phyloP scores from a whole-genome alignment of 2,329 filamentous ascomycete species.

The Aspergillus pseudoviridinutans region DNA sequence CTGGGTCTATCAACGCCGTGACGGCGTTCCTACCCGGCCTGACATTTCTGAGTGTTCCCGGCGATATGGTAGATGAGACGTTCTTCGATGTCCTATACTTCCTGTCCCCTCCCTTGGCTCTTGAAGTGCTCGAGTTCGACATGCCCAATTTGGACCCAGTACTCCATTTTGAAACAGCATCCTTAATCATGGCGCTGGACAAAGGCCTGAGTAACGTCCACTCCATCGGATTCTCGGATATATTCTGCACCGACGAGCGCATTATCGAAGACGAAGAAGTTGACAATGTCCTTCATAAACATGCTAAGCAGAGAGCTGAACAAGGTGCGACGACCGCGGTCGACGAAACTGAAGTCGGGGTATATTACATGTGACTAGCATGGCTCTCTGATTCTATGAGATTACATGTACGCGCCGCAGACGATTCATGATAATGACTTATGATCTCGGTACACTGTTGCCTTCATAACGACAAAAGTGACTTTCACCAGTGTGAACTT shows the following conservation, averaged over 20 bases:
- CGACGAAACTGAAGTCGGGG: slow-evolving; percentile 9
- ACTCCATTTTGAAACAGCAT: slow-evolving; percentile 18
- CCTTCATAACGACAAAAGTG: neutral
- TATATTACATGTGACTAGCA: slow-evolving; percentile 15
- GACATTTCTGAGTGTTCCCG: slow-evolving; percentile 28
- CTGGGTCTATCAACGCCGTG: slow-evolving; percentile 23
- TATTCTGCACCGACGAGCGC: slow-evolving; percentile 17
- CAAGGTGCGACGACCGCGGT: neutral
- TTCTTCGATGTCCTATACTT: slow-evolving; percentile 25
- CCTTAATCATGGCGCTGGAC: slow-evolving; percentile 19
- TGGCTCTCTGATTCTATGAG: neutral
- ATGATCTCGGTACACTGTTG: neutral
- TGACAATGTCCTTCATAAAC: slow-evolving; percentile 22
- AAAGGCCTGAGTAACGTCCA: slow-evolving; percentile 22
- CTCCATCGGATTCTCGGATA: slow-evolving; percentile 24
- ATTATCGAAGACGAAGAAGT: slow-evolving; percentile 23
- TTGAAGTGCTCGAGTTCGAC: slow-evolving; percentile 28
- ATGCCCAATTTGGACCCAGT: slow-evolving; percentile 14
- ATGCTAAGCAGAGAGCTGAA: slow-evolving; percentile 6
- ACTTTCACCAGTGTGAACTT: neutral
- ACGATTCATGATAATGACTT: neutral
- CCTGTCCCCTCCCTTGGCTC: slow-evolving; percentile 12
- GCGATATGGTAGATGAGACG: slow-evolving; percentile 23
- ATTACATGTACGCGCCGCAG: neutral
- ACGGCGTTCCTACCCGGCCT: slow-evolving; percentile 23